Conservation (phyloP, 352 stramenopile genomes). For the Pythium coloratum region DNA sequence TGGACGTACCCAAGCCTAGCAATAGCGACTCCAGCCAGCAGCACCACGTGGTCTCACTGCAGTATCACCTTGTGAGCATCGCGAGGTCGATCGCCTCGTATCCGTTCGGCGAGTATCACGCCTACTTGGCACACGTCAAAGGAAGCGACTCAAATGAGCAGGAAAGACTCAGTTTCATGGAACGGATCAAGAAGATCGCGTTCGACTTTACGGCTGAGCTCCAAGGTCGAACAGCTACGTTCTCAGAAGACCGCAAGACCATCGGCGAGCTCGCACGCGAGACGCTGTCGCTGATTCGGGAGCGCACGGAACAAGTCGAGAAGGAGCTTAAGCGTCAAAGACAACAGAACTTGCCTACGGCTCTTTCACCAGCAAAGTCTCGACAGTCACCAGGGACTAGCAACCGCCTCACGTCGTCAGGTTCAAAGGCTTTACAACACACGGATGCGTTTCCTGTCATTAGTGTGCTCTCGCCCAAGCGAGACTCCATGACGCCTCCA, state of each 20-base stretch:
- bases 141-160: not conserved
- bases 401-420: not conserved
- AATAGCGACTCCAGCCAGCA: conserved; percentile 7
- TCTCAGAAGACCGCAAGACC: conserved; percentile 41
- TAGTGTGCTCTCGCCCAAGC: conserved; percentile 8
- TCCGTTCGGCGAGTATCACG: conserved; percentile 61
- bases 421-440: not conserved
- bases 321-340: not conserved
- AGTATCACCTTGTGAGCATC: conserved; percentile 52
- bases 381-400: not conserved
- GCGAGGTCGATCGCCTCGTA: conserved; percentile 58
- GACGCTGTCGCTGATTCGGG: conserved; percentile 53
- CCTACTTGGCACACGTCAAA: conserved; percentile 10
- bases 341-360: not conserved
- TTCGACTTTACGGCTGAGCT: conserved; percentile 64
- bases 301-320: conserved; percentile 27
- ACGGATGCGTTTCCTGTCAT: not conserved
- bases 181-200: conserved; percentile 55
- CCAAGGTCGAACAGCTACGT: conserved; percentile 27
- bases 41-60: conserved; percentile 35
- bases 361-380: not conserved
- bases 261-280: conserved; percentile 64
- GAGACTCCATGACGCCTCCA: not conserved
- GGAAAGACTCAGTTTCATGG: conserved; percentile 34
- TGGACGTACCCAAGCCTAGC: conserved; percentile 11